Conservation (phyloP, 345 rosid species). For the Raphanus raphanistrum region DNA sequence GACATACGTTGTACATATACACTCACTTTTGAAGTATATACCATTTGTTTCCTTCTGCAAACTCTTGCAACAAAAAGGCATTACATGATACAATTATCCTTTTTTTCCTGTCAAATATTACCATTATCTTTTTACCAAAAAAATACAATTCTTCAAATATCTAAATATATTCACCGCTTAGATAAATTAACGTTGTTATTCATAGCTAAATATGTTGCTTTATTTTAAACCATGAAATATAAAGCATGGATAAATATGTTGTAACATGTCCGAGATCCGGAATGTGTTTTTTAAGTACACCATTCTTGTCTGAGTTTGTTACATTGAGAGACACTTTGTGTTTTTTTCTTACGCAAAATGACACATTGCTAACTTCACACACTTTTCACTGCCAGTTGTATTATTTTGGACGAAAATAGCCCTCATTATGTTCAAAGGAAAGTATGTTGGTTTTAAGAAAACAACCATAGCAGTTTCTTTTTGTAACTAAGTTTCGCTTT, state of each 20-base stretch:
- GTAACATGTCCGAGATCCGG: conserved; percentile 48
- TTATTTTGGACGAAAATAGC: too few species aligned
- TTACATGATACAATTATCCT: background rate
- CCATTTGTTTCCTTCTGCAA: conserved; percentile 29
- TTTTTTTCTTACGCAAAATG: too few species aligned
- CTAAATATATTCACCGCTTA: conserved; percentile 11
- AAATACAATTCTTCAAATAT: background rate
- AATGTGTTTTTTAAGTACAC: conserved; percentile 35
- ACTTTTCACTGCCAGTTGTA: too few species aligned
- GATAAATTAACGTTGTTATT: background rate
- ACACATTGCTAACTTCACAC: too few species aligned
- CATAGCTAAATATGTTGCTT: background rate
- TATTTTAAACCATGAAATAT: background rate
- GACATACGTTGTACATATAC: background rate
- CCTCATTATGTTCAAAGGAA: too few species aligned
- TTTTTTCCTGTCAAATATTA: too few species aligned
- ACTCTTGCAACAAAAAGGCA: conserved; percentile 9
- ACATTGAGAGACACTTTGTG: too few species aligned
- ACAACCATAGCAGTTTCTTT: too few species aligned
- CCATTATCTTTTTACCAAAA: background rate
- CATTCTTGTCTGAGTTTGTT: conserved; percentile 44
- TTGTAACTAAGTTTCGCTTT: too few species aligned
- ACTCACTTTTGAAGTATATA: conserved; percentile 16
- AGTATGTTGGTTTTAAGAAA: too few species aligned
- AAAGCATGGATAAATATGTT: conserved; percentile 38